Percentiles rank a stretch among this genome's conserved stretches.
Evolutionary conservation across 805 yeast species (phyloP).

Genomic region (Candida andamanensis): DNA sequence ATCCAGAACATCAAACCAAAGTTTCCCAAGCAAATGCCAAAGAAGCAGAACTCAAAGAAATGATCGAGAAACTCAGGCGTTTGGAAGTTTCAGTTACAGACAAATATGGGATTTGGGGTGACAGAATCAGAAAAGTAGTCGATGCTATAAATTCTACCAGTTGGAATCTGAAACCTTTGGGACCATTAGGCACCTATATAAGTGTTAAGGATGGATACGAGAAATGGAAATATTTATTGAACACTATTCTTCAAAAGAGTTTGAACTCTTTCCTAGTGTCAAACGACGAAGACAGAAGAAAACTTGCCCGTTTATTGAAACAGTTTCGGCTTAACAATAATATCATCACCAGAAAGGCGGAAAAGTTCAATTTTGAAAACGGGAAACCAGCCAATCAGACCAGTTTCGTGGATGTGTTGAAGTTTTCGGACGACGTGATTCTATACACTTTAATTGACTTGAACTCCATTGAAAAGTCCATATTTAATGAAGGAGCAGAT

Average conservation of each 20-base stretch:
- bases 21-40: no score
- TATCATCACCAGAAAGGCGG: slow-evolving; percentile 50
- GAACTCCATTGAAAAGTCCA: slow-evolving; percentile 51
- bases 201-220: slow-evolving; percentile 50
- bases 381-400: slow-evolving; percentile 41
- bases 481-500: slow-evolving; percentile 47
- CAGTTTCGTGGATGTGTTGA: slow-evolving; percentile 58
- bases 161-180: slow-evolving; percentile 53
- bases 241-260: slow-evolving; percentile 44
- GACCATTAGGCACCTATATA: slow-evolving; percentile 71
- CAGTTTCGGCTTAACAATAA: slow-evolving; percentile 15
- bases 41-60: slow-evolving; percentile 2
- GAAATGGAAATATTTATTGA: slow-evolving; percentile 59
- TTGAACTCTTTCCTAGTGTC: slow-evolving; percentile 66
- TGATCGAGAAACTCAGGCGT: slow-evolving; percentile 7
- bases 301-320: slow-evolving; percentile 18
- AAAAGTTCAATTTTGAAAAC: slow-evolving; percentile 47
- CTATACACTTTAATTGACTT: slow-evolving; percentile 62
- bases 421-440: slow-evolving; percentile 49
- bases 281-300: slow-evolving; percentile 51
- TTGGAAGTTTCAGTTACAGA: slow-evolving; percentile 20
- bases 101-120: slow-evolving; percentile 49
- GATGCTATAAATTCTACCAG: slow-evolving; percentile 31
- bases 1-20: no score
- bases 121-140: slow-evolving; percentile 37